A percentile compares a stretch with the other conserved stretches of the same genome.
phyloP scores from a whole-genome alignment of 352 stramenopile species.

The Elongisporangium undulatum region DNA sequence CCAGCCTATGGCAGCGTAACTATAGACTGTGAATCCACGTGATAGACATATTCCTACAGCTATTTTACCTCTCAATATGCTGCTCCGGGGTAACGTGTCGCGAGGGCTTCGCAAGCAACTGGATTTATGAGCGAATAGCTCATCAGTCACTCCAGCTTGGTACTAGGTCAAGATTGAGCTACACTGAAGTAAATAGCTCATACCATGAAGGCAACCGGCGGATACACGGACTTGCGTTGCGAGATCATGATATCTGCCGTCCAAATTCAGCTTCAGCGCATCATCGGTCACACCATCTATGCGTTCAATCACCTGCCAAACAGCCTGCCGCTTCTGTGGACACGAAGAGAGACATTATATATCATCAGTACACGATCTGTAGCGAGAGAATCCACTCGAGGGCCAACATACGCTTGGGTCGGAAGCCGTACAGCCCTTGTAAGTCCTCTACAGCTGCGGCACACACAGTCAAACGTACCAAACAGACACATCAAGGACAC shows the following conservation, averaged over 20 bases:
- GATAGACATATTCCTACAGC: background rate
- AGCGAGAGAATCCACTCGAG: background rate
- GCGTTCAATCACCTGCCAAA: conserved; percentile 30
- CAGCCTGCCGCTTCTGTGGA: conserved; percentile 39
- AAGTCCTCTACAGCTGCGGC: conserved; percentile 51
- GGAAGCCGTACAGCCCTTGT: conserved; percentile 44
- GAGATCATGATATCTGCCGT: conserved; percentile 73
- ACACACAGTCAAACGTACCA: background rate
- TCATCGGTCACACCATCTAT: background rate
- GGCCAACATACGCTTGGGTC: conserved; percentile 25
- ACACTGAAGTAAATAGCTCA: background rate
- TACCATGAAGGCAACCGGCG: conserved; percentile 69
- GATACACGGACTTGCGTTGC: conserved; percentile 60
- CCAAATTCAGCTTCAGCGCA: background rate
- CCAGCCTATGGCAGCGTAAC: conserved; percentile 16
- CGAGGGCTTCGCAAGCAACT: background rate
- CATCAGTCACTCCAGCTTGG: background rate
- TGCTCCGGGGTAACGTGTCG: background rate
- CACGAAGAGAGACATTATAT: background rate
- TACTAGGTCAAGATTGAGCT: background rate
- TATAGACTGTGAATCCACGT: background rate
- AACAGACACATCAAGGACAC: background rate
- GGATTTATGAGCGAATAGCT: background rate
- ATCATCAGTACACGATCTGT: background rate
- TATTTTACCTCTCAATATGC: background rate